These are phyloP conservation scores for Pythium rishiriense DNA, from an alignment of 352 stramenopile genomes.

Conservation along the genomic window DNA sequence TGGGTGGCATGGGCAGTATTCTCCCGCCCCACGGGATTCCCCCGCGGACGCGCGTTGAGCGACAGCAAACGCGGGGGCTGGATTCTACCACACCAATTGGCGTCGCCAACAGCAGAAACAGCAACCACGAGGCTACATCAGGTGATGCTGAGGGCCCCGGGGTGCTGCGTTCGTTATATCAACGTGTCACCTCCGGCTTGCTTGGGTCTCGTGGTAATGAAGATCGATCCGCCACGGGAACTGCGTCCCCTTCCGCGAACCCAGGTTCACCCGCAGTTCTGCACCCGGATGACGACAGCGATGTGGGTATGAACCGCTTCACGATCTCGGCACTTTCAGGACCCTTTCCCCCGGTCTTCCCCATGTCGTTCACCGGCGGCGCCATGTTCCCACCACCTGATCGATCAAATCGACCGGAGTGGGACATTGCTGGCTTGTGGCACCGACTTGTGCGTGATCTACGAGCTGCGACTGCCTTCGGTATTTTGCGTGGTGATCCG, in stretches of 20 bases:
- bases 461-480: conserved; percentile 23
- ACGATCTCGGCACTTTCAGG: conserved; percentile 15
- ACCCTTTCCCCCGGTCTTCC: conserved; percentile 25
- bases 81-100: background rate
- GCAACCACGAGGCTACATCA: background rate
- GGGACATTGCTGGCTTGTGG: conserved; percentile 31
- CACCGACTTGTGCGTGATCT: conserved; percentile 21
- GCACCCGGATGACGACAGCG: conserved; percentile 12
- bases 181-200: conserved; percentile 26
- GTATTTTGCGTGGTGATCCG: conserved; percentile 27
- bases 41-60: conserved; percentile 1
- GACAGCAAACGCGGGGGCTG: conserved; percentile 16
- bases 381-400: conserved; percentile 10
- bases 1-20: conserved; percentile 1
- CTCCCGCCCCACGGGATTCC: conserved; percentile 2
- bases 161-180: conserved; percentile 26
- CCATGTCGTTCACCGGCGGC: conserved; percentile 19
- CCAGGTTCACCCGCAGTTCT: conserved; percentile 15
- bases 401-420: conserved; percentile 12
- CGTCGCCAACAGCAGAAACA: background rate
- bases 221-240: background rate
- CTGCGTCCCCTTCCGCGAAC: background rate
- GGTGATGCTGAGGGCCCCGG: conserved; percentile 7
- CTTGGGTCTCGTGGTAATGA: conserved; percentile 21
- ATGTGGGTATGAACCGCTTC: conserved; percentile 9